Evolutionary conservation across 2,329 filamentous ascomycete genomes (phyloP), one percentile per base, ranked within the genome.

Genomic region (Pezicula radicicola): DNA sequence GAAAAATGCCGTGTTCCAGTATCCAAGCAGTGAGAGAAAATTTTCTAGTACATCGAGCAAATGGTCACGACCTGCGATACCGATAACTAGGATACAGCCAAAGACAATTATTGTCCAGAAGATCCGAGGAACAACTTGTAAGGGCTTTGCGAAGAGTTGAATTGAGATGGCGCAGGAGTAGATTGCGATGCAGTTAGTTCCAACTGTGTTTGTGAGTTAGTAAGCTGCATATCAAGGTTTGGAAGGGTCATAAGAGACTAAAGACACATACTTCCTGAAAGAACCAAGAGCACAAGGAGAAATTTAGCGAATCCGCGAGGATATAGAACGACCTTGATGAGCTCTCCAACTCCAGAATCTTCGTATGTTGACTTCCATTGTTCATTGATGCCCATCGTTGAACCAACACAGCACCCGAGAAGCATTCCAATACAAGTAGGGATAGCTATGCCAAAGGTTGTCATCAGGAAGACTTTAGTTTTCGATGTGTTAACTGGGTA

Each of bases 1-100:
- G 42, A 75, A 74, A 60, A 76, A 78, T 12, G 68, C 68, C 0
- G 74, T 78, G 55, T 71, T 73, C 74, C 75, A 79, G 62, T 79
- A 79, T 6, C 75, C 75, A 5, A 79, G 65, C 30, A 78, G 64
- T 5, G 69, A 70, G 16, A 79, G 60, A 61, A 79, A 77, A 55
- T 78, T 72, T 55, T 76, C 62, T 2, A 79, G 63, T 39, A 75
- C 72, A 1, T 59, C 62, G 44, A 73, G 67, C 8, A 79, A 69
- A 52, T 75, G 57, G 48, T 77, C 66, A 18, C 69, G 66, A 39
- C 71, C 71, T n/a, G 66, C 70, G 21, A 79, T 66, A 4, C 70
- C 73, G 6, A 80, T 65, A 15, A 70, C 63, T 16, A 79, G 65
- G 52, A 78, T 73, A 48, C 67, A 68, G 16, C 67, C 67, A 55